Base-by-base conservation (phyloP, 805 yeast genomes). In the Zygosaccharomyces bisporus region DNA sequence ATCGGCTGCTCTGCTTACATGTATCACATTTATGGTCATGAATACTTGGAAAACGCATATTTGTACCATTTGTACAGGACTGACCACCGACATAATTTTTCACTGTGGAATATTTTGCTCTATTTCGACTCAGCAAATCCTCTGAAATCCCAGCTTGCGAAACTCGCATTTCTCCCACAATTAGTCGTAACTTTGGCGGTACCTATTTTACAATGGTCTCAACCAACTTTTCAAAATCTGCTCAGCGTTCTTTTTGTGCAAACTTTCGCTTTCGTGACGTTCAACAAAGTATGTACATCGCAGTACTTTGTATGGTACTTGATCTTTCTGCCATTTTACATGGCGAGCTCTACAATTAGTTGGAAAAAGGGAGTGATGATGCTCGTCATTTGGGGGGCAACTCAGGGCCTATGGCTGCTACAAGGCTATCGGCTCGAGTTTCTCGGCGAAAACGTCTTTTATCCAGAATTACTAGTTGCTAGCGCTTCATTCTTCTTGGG, bases 261-360 rank as follows among this genome's bases (percentile, higher is more conserved):
- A 61, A 85, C 95, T 0, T 76, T 83, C 55, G 72, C 80, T n/a
- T 86, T 85, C 64, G 89, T 85, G 13, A 70, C 86, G 1, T 84
- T 77, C 65, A 85, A 85, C 67, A 85, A 85, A 64, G 93, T 85
- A 17, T 81, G 88, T 57, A 93, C 99, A 0, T 87, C 96, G 1
- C 99, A 93, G 68, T 93, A 93, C 66, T 93, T 93, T 65, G 79
- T 91, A 50, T 93, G 99, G 99, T 93, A 84, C 58, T 67, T 93
- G 54, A 85, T 89, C 10, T 79, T 90, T 52, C 63, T 91, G 34
- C 98, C 99, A 1, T 77, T 86, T 43, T 82, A 70, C 55, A 60
- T 88, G 6, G 70, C 81, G 2, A 59, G 67, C 6, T 71, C 87
- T 0, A 61, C 56, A 2, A 51, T 74, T 1, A 46, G 67, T 0